Conservation (phyloP, 2,329 filamentous ascomycete species). For the Bipolaris bicolor region DNA sequence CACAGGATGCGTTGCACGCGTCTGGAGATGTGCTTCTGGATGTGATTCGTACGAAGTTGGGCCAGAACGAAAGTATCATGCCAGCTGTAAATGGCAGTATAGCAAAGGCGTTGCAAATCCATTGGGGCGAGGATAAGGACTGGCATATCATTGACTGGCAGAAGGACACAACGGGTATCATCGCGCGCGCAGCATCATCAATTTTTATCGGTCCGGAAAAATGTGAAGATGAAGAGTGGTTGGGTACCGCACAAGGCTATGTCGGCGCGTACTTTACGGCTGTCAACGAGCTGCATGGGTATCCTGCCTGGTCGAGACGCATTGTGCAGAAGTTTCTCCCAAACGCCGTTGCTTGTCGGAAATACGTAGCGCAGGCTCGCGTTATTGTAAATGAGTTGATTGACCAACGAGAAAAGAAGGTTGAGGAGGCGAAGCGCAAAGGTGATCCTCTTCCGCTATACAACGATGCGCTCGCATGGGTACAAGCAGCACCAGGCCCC, state of each 20-base stretch:
- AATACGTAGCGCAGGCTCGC: background rate
- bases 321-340: background rate
- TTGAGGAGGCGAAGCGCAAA: background rate
- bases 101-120: background rate
- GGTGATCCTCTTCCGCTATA: background rate
- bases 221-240: background rate
- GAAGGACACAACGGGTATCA: background rate
- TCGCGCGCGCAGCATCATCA: constrained; percentile 1
- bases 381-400: background rate
- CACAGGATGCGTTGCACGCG: background rate
- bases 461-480: background rate
- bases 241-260: background rate
- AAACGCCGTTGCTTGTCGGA: background rate
- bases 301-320: background rate
- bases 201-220: background rate
- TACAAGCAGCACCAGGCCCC: background rate
- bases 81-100: background rate
- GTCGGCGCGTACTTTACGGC: background rate
- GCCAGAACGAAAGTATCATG: background rate
- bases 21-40: background rate
- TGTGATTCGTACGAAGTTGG: background rate
- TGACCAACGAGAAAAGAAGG: background rate
- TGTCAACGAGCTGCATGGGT: background rate
- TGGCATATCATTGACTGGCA: constrained; percentile 1
- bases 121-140: background rate